Evolutionary conservation across 2,329 filamentous ascomycete genomes (phyloP), one percentile per base, ranked within the genome.

Genomic region (Verticillium nonalfalfae): DNA sequence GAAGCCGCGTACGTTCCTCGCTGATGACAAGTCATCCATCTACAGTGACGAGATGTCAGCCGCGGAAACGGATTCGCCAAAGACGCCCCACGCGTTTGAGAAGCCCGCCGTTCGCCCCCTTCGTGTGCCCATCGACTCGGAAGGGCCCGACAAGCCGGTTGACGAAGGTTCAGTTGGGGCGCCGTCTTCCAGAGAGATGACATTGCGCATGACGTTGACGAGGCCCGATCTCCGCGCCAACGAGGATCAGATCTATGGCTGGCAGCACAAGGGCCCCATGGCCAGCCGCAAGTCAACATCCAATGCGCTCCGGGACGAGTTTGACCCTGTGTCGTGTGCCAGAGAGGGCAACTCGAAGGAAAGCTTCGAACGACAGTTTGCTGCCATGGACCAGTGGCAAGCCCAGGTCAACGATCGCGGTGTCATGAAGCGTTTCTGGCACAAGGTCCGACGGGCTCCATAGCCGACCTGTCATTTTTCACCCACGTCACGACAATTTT

Each of bases 141-240:
- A 21, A 11, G 54, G 54, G n/a, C 50, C 21, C 36, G 38, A n/a
- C 40, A 21, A 57, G 45, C 45, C 4, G n/a, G 45, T 11, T n/a
- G 45, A 50, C 18, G 45, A 50, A 7, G 5, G 15, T 21, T 50
- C 45, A 21, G 13, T 36, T 13, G 38, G 38, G 7, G 57, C 45
- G 56, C 60, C 57, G 18, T 61, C 61, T 11, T 89, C 85, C 60
- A 85, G 93, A 38, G 93, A 98, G 74, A 97, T 97, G 93, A 98
- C 95, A 2, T 77, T 98, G 57, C 90, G 93, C 57, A 96, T 98
- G 93, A 98, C 94, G 0, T 82, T 98, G 60, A 98, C 95, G 3
- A 83, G 93, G 56, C 91, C 93, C 0, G 94, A 98, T 71, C 81
- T 98, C 57, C 87, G 93, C 52, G 88, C 88, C 4, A 81, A 88